phyloP scores from a whole-genome alignment of 192 early-diverging fungal genomes.

The Entophlyctis luteolus region DNA sequence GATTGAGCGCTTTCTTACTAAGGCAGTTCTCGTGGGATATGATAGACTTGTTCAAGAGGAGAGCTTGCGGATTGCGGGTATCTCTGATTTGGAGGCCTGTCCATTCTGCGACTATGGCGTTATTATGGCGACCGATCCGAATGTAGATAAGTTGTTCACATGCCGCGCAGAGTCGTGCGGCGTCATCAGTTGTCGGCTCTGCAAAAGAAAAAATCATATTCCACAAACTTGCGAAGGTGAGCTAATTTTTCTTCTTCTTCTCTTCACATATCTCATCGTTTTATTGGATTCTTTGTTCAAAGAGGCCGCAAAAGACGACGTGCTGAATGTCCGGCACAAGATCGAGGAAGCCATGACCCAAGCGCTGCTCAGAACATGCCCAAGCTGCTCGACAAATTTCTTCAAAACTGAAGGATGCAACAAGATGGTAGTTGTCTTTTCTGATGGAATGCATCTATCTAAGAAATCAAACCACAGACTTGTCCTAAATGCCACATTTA shows the following conservation, averaged over 20 bases:
- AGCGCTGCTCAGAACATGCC: conserved; percentile 52
- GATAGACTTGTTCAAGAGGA: conserved; percentile 39
- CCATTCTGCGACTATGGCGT: conserved; percentile 32
- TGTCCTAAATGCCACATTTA: conserved; percentile 41
- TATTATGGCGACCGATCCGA: neutral
- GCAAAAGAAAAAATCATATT: conserved; percentile 47
- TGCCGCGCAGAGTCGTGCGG: conserved; percentile 43
- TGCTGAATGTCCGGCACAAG: conserved; percentile 40
- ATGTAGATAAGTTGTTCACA: conserved; percentile 46
- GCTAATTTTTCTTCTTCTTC: neutral
- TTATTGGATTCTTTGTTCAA: neutral
- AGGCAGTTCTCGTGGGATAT: conserved; percentile 38
- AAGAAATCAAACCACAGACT: no score
- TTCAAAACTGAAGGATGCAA: conserved; percentile 50
- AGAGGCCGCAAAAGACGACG: conserved; percentile 41
- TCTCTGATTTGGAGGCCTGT: conserved; percentile 31
- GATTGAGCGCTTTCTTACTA: conserved; percentile 37
- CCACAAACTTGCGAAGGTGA: conserved; percentile 50
- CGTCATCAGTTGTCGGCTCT: conserved; percentile 48
- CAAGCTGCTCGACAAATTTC: conserved; percentile 45
- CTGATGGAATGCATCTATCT: no score
- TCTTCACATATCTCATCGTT: neutral
- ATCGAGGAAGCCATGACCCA: conserved; percentile 58
- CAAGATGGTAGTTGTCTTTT: no score
- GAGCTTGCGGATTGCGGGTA: conserved; percentile 4